Percentiles rank a stretch among this genome's conserved stretches.
Evolutionary conservation across 805 yeast genomes (phyloP).

Genomic region (Candida methanosorbosa): DNA sequence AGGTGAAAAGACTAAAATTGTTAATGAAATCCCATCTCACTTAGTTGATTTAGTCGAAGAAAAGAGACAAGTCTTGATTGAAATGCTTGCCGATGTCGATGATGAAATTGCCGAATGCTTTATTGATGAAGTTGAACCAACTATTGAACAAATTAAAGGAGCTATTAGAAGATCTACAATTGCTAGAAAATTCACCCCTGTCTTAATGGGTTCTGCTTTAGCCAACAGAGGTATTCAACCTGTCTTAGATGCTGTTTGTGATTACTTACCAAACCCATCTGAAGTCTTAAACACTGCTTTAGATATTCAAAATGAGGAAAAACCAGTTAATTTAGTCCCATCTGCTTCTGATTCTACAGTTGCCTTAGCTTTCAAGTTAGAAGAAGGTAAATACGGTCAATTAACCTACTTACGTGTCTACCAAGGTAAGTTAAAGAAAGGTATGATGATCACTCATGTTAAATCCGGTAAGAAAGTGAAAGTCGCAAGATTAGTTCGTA

Average conservation of each 20-base stretch:
- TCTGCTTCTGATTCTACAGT: conserved; percentile 74
- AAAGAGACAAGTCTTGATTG: conserved; percentile 77
- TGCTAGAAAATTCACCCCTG: conserved; percentile 96
- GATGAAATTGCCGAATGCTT: conserved; percentile 93
- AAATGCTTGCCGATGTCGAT: conserved; percentile 95
- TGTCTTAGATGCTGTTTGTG: conserved; percentile 92
- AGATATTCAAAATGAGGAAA: conserved; percentile 58
- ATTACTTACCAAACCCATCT: conserved; percentile 91
- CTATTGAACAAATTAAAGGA: conserved; percentile 69
- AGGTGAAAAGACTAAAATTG: conserved; percentile 71
- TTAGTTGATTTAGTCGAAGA: conserved; percentile 80
- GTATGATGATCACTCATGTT: conserved; percentile 78
- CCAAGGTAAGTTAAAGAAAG: conserved; percentile 92
- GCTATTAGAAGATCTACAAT: conserved; percentile 95
- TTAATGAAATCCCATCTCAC: conserved; percentile 64
- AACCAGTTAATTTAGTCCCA: conserved; percentile 67
- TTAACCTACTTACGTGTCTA: conserved; percentile 93
- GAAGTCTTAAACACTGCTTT: conserved; percentile 88
- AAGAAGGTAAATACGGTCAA: conserved; percentile 98
- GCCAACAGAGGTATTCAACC: conserved; percentile 96
- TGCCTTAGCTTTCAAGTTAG: conserved; percentile 97
- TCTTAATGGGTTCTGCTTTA: conserved; percentile 97
- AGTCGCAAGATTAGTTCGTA: conserved; percentile 88
- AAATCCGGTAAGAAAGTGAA: conserved; percentile 91
- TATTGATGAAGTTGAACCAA: conserved; percentile 85